Evolutionary conservation across 441 rosid genomes (phyloP).

Genomic region (Kokia cookei): DNA sequence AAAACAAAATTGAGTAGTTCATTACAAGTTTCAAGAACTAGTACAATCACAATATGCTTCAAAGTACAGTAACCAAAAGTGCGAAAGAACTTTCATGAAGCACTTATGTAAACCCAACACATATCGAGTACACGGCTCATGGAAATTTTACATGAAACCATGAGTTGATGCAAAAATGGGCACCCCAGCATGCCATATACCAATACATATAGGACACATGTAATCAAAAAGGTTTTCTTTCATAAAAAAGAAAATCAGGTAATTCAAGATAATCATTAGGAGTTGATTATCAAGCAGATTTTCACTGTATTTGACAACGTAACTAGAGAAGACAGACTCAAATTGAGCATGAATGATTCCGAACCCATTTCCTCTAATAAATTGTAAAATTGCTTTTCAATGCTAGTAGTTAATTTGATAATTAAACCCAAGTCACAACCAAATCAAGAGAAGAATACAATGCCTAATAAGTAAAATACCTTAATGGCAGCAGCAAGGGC

Average conservation of each 20-base stretch:
- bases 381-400: background rate
- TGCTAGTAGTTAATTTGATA: background rate
- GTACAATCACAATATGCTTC: background rate
- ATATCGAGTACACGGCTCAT: no score
- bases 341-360: background rate
- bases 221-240: no score
- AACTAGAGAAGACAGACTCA: background rate
- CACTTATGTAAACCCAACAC: background rate
- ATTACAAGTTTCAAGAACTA: background rate
- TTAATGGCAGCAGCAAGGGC: constrained; percentile 82
- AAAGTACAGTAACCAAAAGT: background rate
- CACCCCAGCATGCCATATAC: no score
- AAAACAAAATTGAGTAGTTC: background rate
- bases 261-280: background rate
- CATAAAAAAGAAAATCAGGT: no score
- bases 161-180: no score
- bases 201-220: background rate
- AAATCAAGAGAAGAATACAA: background rate
- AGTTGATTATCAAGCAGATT: background rate
- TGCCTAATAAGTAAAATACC: constrained; percentile 24
- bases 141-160: no score
- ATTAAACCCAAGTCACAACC: background rate
- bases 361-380: background rate
- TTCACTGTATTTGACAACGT: background rate
- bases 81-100: background rate